These are phyloP conservation scores for Heteromeles arbutifolia DNA, from an alignment of 306 rosid genomes.

Conservation along the genomic window DNA sequence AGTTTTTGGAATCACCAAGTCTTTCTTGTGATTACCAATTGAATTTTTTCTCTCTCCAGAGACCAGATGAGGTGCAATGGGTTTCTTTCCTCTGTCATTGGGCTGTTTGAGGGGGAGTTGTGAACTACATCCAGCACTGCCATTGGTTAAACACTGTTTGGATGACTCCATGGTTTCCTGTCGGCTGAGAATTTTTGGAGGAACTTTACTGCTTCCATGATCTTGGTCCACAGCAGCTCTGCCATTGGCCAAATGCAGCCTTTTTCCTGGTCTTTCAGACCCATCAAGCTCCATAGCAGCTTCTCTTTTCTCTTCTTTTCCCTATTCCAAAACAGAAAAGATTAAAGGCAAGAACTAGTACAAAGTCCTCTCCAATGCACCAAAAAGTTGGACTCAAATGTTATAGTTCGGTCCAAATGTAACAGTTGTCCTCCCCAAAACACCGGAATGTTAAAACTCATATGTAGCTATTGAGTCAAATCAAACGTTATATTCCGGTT, in stretches of 20 bases:
- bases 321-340: slow-evolving; percentile 17
- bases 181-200: slow-evolving; percentile 2
- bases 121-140: slow-evolving; percentile 14
- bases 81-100: slow-evolving; percentile 13
- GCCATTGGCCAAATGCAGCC: slow-evolving; percentile 18
- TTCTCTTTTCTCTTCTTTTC: slow-evolving; percentile 25
- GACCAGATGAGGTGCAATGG: neutral
- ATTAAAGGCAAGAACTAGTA: neutral
- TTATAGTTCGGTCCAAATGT: no score
- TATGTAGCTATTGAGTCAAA: no score
- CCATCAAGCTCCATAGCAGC: slow-evolving; percentile 14
- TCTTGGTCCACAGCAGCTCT: slow-evolving; percentile 10
- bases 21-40: neutral
- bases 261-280: slow-evolving; percentile 26
- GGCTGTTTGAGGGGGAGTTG: slow-evolving; percentile 12
- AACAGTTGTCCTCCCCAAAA: no score
- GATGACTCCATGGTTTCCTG: slow-evolving; percentile 17
- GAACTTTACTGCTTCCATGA: slow-evolving; percentile 14
- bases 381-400: no score
- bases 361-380: no score
- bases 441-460: no score
- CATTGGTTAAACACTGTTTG: slow-evolving; percentile 16
- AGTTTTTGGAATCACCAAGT: slow-evolving; percentile 10
- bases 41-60: neutral
- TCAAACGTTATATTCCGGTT: no score